Conservation (phyloP, 225 moss, liverwort and hornwort genomes). For the Straminergon stramineum region DNA sequence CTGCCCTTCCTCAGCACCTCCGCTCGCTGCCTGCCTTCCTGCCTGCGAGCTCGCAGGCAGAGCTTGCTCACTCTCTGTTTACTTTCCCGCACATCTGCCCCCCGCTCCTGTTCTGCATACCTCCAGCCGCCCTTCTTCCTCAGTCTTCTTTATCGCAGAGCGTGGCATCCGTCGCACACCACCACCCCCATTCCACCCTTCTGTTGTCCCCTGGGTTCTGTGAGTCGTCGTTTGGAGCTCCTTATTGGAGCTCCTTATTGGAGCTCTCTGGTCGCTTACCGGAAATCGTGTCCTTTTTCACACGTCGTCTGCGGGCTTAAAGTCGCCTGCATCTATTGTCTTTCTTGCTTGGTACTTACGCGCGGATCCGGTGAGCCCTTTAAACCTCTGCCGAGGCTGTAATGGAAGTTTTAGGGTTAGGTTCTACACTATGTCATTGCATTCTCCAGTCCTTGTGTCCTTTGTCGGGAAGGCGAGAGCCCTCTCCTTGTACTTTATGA, state of each 20-base stretch:
- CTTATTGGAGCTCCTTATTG: not conserved
- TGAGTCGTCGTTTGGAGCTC: not conserved
- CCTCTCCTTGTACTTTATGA: not conserved
- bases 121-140: not conserved
- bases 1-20: not conserved
- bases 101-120: not conserved
- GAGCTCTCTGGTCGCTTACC: not conserved
- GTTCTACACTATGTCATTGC: not conserved
- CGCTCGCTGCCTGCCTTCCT: not conserved
- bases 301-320: not conserved
- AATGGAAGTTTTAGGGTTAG: slow-evolving; percentile 8
- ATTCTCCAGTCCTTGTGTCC: not conserved
- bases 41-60: not conserved
- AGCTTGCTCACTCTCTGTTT: not conserved
- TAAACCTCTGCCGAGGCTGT: not conserved
- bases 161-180: not conserved
- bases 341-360: not conserved
- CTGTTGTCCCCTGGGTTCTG: not conserved
- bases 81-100: not conserved
- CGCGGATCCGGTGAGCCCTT: not conserved
- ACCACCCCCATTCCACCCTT: not conserved
- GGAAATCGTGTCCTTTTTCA: not conserved
- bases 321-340: not conserved
- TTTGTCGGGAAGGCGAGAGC: not conserved
- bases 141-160: not conserved